These are phyloP conservation scores for Hydnomerulius pinastri DNA, from an alignment of 768 basidiomycete genomes.

Conservation along the genomic window DNA sequence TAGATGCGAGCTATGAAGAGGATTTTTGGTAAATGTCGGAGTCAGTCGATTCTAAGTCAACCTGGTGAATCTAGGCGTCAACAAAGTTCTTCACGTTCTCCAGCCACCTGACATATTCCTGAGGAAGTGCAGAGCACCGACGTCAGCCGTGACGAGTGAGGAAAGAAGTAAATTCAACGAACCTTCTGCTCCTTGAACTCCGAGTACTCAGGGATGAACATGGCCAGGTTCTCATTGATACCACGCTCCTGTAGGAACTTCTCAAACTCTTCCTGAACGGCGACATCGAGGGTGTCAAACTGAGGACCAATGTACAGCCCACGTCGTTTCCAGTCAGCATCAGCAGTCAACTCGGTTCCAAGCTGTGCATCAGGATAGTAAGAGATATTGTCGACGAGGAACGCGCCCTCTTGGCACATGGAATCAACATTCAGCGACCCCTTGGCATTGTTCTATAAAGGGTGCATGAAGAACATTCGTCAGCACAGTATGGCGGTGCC, in stretches of 20 bases:
- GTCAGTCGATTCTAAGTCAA: neutral
- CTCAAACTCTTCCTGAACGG: constrained; percentile 91
- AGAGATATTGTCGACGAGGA: constrained; percentile 88
- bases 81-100: constrained; percentile 80
- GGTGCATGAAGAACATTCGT: neutral
- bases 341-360: constrained; percentile 77
- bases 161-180: constrained; percentile 22
- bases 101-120: constrained; percentile 96
- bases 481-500: neutral
- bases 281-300: constrained; percentile 88
- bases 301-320: constrained; percentile 92
- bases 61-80: constrained; percentile 47
- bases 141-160: constrained; percentile 3
- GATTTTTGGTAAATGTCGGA: constrained; percentile 2
- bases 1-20: neutral
- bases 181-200: constrained; percentile 95
- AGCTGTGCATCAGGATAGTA: constrained; percentile 75
- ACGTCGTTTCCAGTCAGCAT: constrained; percentile 92
- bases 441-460: constrained; percentile 43
- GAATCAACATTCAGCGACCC: constrained; percentile 82
- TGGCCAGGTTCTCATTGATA: constrained; percentile 76
- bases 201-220: constrained; percentile 87
- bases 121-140: constrained; percentile 11
- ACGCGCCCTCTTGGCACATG: constrained; percentile 74
- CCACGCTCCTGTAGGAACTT: constrained; percentile 89